Percentiles rank a stretch among this genome's conserved stretches.
These are phyloP conservation scores for Naganishia albida DNA, from an alignment of 1,284 basidiomycete genomes.

Conservation along the genomic window DNA sequence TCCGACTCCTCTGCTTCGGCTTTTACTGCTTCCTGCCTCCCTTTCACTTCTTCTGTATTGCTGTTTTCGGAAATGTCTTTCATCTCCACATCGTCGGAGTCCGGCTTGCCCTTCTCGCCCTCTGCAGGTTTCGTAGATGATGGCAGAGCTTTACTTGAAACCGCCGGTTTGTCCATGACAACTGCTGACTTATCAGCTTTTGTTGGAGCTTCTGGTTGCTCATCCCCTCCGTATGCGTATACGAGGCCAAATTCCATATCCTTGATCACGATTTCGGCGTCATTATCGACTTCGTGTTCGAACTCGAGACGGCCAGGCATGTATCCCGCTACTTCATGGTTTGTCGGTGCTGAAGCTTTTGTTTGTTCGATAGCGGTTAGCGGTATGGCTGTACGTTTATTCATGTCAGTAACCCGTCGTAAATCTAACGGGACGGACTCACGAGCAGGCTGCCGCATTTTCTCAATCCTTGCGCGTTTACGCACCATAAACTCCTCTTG, in stretches of 20 bases:
- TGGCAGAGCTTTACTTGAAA: conserved; percentile 23
- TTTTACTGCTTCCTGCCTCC: conserved; percentile 35
- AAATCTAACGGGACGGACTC: conserved; percentile 40
- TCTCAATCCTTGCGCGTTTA: conserved; percentile 80
- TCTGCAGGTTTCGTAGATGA: conserved; percentile 29
- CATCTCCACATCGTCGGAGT: conserved; percentile 33
- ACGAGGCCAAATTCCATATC: conserved; percentile 94
- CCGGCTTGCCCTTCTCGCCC: conserved; percentile 40
- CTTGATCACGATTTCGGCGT: conserved; percentile 92
- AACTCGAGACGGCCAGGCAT: conserved; percentile 97
- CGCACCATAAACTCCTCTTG: conserved; percentile 79
- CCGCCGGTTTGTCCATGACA: conserved; percentile 4
- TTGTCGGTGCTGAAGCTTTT: conserved; percentile 76
- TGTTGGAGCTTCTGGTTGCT: conserved; percentile 62
- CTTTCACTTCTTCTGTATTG: conserved; percentile 33
- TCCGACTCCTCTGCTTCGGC: conserved; percentile 67
- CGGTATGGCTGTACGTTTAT: conserved; percentile 14
- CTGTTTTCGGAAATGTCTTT: conserved; percentile 36
- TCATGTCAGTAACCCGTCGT: not conserved
- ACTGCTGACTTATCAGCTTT: conserved; percentile 32
- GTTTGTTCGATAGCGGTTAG: conserved; percentile 31
- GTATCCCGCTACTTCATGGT: conserved; percentile 90
- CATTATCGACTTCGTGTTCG: conserved; percentile 94
- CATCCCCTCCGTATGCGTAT: conserved; percentile 78
- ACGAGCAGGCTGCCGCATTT: conserved; percentile 57